phyloP scores from a whole-genome alignment of 1,284 basidiomycete species.

The Ganoderma lingzhi region DNA sequence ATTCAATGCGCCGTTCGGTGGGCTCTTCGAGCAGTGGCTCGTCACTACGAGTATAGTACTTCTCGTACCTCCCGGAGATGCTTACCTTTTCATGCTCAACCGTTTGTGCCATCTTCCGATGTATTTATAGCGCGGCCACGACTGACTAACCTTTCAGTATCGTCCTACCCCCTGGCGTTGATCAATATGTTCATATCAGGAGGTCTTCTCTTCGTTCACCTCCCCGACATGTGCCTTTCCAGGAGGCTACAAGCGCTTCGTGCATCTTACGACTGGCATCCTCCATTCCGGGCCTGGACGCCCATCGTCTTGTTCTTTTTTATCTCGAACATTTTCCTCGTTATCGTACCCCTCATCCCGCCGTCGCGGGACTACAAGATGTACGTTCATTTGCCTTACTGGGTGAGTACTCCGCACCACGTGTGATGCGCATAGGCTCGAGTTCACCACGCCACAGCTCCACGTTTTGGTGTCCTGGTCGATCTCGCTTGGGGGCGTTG shows the following conservation, averaged over 20 bases:
- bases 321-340: slow-evolving; percentile 68
- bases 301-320: slow-evolving; percentile 60
- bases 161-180: slow-evolving; percentile 60
- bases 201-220: slow-evolving; percentile 66
- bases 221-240: slow-evolving; percentile 39
- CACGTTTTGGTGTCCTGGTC: slow-evolving; percentile 60
- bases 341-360: slow-evolving; percentile 65
- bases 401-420: slow-evolving; percentile 50
- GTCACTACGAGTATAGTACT: slow-evolving; percentile 59
- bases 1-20: slow-evolving; percentile 65
- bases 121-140: not conserved
- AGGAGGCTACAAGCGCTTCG: slow-evolving; percentile 20
- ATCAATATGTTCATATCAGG: slow-evolving; percentile 68
- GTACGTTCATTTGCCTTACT: slow-evolving; percentile 70
- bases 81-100: slow-evolving; percentile 72
- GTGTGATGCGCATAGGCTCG: not conserved
- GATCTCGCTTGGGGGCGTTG: slow-evolving; percentile 58
- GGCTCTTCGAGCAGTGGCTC: slow-evolving; percentile 63
- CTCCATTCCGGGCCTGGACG: slow-evolving; percentile 66
- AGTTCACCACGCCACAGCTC: slow-evolving; percentile 45
- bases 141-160: slow-evolving; percentile 45
- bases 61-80: slow-evolving; percentile 68
- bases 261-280: slow-evolving; percentile 59
- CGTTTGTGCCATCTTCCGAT: slow-evolving; percentile 46
- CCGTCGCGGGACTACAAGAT: slow-evolving; percentile 57